Base-by-base conservation (phyloP, 768 basidiomycete genomes). In the Macrolepiota fuliginosa region DNA sequence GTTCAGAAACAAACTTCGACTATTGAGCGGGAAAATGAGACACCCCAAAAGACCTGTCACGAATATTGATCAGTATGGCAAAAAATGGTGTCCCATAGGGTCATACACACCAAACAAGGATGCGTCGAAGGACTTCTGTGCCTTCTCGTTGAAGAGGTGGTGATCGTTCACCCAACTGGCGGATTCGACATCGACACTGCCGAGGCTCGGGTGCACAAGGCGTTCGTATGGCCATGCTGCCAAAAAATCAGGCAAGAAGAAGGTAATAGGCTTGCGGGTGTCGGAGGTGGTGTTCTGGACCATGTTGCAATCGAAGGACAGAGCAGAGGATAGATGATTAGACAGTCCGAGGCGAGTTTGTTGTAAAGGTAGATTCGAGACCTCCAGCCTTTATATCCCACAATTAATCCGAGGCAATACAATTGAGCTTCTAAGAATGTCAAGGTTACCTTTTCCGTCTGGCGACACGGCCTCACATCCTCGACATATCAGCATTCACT, bases 131-230 rank as follows among this genome's bases (percentile, higher is more conserved):
- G 66, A 67, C 45, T 63, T 49, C 24, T 67, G 66, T n/a, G 66
- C 68, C 29, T 69, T 69, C 15, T 64, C 65, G 49, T 64, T 66
- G 53, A 71, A 71, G 25, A 66, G 66, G 24, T 65, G 54, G 54
- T 63, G 69, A 10, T 62, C 62, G 49, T 71, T 68, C 19, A 68
- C 68, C 70, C 68, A 71, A 2, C 50, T 56, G 59, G 65, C 66
- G 6, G 69, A 68, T 55, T 70, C 70, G 12, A 59, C 64, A 40
- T 70, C 68, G 32, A 56, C 63, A 56, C 67, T 64, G 35, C 68
- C 70, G 27, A 24, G 46, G 54, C 47, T 60, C 22, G 51, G 58
- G 24, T 52, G 45, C 13, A 61, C n/a, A 47, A 36, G 58, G 54
- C 59, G 62, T 36, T 62, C 56, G 4, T 61, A 61, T 6, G 60